Conservation (phyloP, 1,284 basidiomycete genomes). For the Leucoagaricus sp. region DNA sequence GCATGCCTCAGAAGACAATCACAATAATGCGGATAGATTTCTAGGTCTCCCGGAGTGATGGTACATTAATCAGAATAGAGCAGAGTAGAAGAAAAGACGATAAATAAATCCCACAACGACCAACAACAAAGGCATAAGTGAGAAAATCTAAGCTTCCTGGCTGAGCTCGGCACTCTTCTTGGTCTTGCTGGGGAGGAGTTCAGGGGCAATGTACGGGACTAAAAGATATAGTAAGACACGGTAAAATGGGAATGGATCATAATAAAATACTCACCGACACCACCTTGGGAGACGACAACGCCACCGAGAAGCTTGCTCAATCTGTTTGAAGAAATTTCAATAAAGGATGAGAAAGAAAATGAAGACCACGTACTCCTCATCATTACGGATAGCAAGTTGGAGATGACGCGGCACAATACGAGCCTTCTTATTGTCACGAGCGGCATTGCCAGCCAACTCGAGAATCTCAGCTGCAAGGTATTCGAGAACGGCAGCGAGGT, state of each 20-base stretch:
- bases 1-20: too few relatives aligned
- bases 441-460: slow-evolving; percentile 87
- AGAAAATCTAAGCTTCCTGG: slow-evolving; percentile 13
- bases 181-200: slow-evolving; percentile 21
- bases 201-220: slow-evolving; percentile 16
- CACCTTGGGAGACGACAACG: slow-evolving; percentile 85
- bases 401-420: slow-evolving; percentile 90
- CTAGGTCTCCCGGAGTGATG: background rate
- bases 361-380: slow-evolving; percentile 79
- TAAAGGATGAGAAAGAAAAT: slow-evolving; percentile 67
- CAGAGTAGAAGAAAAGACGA: slow-evolving; percentile 14
- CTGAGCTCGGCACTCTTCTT: slow-evolving; percentile 16
- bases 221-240: background rate
- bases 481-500: slow-evolving; percentile 76
- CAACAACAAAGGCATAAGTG: background rate
- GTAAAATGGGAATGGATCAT: background rate
- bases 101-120: background rate
- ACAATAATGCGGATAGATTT: background rate
- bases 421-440: slow-evolving; percentile 83
- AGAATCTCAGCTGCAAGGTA: slow-evolving; percentile 90
- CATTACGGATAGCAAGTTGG: slow-evolving; percentile 87
- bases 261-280: slow-evolving; percentile 48
- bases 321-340: slow-evolving; percentile 22
- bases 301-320: slow-evolving; percentile 72
- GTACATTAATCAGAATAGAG: slow-evolving; percentile 15